Evolutionary conservation across 1,284 basidiomycete species (phyloP).

Genomic region (Naganishia liquefaciens): DNA sequence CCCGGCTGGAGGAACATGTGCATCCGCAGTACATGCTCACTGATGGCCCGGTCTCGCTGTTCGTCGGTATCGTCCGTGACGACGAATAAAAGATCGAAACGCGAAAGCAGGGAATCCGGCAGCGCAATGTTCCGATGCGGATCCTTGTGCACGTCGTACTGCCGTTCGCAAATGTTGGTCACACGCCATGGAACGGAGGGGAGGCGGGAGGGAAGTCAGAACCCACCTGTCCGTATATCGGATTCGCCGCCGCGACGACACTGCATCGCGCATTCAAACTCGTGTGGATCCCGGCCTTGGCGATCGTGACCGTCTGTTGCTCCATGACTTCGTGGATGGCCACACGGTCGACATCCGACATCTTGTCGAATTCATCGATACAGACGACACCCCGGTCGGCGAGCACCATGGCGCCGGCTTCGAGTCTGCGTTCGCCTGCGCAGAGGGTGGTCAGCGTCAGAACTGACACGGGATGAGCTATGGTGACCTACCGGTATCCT

Average conservation of each 20-base stretch:
- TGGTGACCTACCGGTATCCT: slow-evolving; percentile 68
- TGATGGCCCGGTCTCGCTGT: slow-evolving; percentile 87
- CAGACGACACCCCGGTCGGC: slow-evolving; percentile 99
- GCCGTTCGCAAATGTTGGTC: no score
- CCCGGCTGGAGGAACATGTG: slow-evolving; percentile 96
- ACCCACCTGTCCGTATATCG: slow-evolving; percentile 92
- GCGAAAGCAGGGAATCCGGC: slow-evolving; percentile 95
- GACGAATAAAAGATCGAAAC: slow-evolving; percentile 98
- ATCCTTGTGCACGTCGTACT: slow-evolving; percentile 99
- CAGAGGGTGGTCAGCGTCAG: background rate
- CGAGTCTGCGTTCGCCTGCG: slow-evolving; percentile 82
- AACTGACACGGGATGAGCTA: background rate
- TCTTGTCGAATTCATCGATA: slow-evolving; percentile 99
- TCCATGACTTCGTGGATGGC: slow-evolving; percentile 99
- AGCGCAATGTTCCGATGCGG: slow-evolving; percentile 98
- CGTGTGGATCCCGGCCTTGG: slow-evolving; percentile 98
- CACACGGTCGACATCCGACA: slow-evolving; percentile 98
- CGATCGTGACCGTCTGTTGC: slow-evolving; percentile 98
- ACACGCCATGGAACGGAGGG: no score
- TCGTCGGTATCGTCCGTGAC: slow-evolving; percentile 99
- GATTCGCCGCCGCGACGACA: slow-evolving; percentile 97
- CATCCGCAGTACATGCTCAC: slow-evolving; percentile 96
- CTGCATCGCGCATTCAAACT: slow-evolving; percentile 97
- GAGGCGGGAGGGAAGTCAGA: no score
- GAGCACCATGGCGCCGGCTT: slow-evolving; percentile 99